These are phyloP conservation scores for Sclerotinia borealis DNA, from an alignment of 2,329 filamentous ascomycete species.

Conservation along the genomic window DNA sequence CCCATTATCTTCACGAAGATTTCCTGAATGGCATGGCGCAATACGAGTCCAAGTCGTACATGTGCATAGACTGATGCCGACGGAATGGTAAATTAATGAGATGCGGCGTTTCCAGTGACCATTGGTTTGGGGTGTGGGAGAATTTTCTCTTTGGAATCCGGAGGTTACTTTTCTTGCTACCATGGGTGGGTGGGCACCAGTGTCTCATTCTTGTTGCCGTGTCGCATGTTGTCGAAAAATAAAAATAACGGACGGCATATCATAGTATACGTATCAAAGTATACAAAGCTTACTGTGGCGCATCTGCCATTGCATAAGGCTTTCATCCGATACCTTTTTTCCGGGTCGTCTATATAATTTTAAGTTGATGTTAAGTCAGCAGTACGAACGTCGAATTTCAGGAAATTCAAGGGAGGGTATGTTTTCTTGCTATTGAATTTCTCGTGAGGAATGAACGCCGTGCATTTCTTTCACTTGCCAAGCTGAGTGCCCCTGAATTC, in stretches of 20 bases:
- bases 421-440: background rate
- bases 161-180: background rate
- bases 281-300: background rate
- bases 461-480: background rate
- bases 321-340: background rate
- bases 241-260: conserved; percentile 1
- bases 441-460: background rate
- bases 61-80: background rate
- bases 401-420: background rate
- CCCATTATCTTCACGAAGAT: background rate
- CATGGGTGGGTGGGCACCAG: background rate
- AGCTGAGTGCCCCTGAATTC: background rate
- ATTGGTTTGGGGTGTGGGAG: background rate
- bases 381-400: background rate
- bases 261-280: background rate
- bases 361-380: background rate
- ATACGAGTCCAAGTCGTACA: conserved; percentile 4
- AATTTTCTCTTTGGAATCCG: background rate
- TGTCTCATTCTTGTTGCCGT: conserved; percentile 6
- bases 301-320: background rate
- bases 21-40: background rate
- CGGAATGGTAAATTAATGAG: conserved; percentile 4
- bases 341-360: background rate
- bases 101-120: background rate
- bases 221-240: conserved; percentile 2